Evolutionary conservation across 768 basidiomycete genomes (phyloP).

Genomic region (Macrolepiota dolichaula): DNA sequence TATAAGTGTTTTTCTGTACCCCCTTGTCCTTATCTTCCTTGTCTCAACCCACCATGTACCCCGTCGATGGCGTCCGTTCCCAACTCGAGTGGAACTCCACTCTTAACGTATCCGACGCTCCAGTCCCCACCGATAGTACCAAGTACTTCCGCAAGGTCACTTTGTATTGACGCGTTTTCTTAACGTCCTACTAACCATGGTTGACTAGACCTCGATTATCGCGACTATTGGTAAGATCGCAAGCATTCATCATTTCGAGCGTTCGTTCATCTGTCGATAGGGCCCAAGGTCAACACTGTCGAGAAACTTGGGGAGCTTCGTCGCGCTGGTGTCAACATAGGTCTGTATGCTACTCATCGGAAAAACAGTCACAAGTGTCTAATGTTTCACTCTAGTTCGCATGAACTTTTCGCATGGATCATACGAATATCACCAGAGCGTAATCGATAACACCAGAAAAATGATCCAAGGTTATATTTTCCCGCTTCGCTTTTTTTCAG

Average conservation of each 20-base stretch:
- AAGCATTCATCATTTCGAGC: conserved; percentile 10
- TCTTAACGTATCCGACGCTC: conserved; percentile 69
- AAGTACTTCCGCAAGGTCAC: conserved; percentile 90
- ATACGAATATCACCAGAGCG: conserved; percentile 98
- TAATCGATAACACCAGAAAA: conserved; percentile 95
- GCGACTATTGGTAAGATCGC: conserved; percentile 84
- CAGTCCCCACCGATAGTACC: conserved; percentile 71
- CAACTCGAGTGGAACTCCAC: conserved; percentile 93
- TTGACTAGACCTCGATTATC: conserved; percentile 88
- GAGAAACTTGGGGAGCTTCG: conserved; percentile 85
- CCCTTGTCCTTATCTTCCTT: conserved; percentile 17
- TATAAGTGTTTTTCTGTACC: conserved; percentile 9
- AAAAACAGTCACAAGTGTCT: neutral
- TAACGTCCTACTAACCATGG: conserved; percentile 11
- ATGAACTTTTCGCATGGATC: conserved; percentile 99
- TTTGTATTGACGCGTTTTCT: conserved; percentile 1
- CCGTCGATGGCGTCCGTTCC: conserved; percentile 60
- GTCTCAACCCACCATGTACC: conserved; percentile 43
- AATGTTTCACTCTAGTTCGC: conserved; percentile 59
- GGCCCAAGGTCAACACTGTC: conserved; percentile 90
- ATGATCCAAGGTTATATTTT: conserved; percentile 67
- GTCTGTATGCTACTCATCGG: conserved; percentile 44
- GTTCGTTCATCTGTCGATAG: conserved; percentile 34
- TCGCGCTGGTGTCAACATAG: conserved; percentile 95
- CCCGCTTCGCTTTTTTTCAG: conserved; percentile 3